phyloP scores from a whole-genome alignment of 805 yeast species.

The Zygoascus tannicola region DNA sequence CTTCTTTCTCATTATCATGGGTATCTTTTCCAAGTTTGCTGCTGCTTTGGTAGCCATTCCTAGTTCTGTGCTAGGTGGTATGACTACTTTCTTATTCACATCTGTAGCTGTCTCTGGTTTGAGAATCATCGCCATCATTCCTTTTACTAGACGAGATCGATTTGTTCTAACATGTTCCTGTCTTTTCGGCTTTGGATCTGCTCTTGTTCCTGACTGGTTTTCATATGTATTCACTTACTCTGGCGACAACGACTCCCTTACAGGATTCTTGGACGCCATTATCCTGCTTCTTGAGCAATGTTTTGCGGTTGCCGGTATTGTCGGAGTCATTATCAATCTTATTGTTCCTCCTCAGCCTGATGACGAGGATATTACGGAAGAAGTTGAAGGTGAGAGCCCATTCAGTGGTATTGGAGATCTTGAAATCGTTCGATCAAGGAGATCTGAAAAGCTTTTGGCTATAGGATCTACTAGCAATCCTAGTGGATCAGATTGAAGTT shows the following conservation, averaged over 20 bases:
- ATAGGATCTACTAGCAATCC: neutral
- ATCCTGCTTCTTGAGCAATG: conserved; percentile 64
- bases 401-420: conserved; percentile 1
- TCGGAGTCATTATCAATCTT: conserved; percentile 53
- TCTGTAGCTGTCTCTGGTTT: conserved; percentile 71
- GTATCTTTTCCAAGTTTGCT: conserved; percentile 76
- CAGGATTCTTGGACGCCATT: conserved; percentile 61
- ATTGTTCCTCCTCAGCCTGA: conserved; percentile 49
- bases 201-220: conserved; percentile 59
- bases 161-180: conserved; percentile 59
- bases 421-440: neutral
- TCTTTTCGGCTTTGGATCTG: conserved; percentile 59
- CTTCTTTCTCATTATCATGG: conserved; percentile 76
- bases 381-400: conserved; percentile 4
- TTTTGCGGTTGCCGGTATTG: conserved; percentile 59
- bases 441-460: neutral
- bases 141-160: conserved; percentile 63
- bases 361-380: conserved; percentile 7
- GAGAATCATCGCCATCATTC: conserved; percentile 45
- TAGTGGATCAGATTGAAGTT: too few species aligned
- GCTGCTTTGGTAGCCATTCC: conserved; percentile 86
- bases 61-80: conserved; percentile 73
- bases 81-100: conserved; percentile 69
- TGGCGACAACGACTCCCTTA: conserved; percentile 48
- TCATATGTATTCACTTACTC: conserved; percentile 51